phyloP scores from a whole-genome alignment of 2,329 filamentous ascomycete genomes.

The Colletotrichum tropicale region DNA sequence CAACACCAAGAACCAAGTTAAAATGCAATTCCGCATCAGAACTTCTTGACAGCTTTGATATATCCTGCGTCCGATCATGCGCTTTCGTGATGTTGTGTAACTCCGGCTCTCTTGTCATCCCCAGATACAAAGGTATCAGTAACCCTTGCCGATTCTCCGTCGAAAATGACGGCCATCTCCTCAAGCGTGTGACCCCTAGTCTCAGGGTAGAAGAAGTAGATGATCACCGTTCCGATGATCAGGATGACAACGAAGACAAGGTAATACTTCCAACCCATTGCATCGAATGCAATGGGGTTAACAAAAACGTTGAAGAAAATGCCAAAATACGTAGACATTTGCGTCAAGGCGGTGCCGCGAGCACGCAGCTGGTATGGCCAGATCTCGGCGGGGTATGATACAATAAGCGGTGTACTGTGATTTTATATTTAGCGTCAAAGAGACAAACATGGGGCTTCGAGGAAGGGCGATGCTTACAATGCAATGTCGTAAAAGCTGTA shows the following conservation, averaged over 20 bases:
- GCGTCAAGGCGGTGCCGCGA: conserved; percentile 27
- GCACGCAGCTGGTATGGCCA: conserved; percentile 32
- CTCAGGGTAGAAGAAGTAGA: conserved; percentile 37
- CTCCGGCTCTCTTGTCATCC: conserved; percentile 15
- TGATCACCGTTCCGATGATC: conserved; percentile 26
- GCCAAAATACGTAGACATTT: conserved; percentile 8
- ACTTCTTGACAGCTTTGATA: background rate
- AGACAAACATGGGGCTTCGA: accelerated
- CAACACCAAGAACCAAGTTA: background rate
- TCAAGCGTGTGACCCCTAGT: conserved; percentile 25
- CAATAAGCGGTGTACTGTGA: conserved; percentile 32
- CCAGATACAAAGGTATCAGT: background rate
- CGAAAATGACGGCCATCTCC: conserved; percentile 21
- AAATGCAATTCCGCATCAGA: background rate
- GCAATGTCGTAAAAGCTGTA: conserved; percentile 30
- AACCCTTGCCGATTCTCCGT: background rate
- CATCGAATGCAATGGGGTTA: conserved; percentile 46
- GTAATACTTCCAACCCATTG: conserved; percentile 47
- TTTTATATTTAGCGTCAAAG: accelerated
- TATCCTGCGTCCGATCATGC: background rate
- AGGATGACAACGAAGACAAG: conserved; percentile 44
- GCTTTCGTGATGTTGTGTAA: background rate
- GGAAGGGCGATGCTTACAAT: conserved; percentile 22
- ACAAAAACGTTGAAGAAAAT: conserved; percentile 35
- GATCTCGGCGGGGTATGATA: conserved; percentile 34